These are phyloP conservation scores for Periconia macrospinosa DNA, from an alignment of 2,329 filamentous ascomycete genomes.

Conservation along the genomic window DNA sequence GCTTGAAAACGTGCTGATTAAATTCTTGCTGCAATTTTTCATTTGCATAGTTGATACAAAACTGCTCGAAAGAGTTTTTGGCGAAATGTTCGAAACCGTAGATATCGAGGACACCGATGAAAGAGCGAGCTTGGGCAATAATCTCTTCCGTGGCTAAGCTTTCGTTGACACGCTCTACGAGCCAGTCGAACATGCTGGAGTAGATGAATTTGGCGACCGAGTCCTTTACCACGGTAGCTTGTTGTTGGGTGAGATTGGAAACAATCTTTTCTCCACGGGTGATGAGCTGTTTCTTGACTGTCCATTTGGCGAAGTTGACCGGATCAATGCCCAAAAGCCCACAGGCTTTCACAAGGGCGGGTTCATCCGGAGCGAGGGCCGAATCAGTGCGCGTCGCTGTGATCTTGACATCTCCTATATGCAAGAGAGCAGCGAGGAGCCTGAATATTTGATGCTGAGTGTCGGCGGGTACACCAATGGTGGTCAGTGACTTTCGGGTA, in stretches of 20 bases:
- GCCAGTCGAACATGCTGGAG: constrained; percentile 97
- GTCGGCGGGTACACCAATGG: constrained; percentile 76
- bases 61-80: constrained; percentile 99
- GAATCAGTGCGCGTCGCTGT: constrained; percentile 87
- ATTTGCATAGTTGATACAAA: constrained; percentile 99
- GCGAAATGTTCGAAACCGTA: constrained; percentile 99
- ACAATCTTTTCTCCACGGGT: constrained; percentile 97
- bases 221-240: constrained; percentile 91
- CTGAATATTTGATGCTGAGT: constrained; percentile 87
- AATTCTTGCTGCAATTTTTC: constrained; percentile 99
- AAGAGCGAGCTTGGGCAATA: constrained; percentile 77
- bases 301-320: constrained; percentile 92
- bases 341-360: constrained; percentile 79
- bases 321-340: constrained; percentile 84
- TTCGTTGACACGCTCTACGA: constrained; percentile 94
- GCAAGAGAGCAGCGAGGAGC: constrained; percentile 84
- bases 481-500: constrained; percentile 81
- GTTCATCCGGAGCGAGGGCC: constrained; percentile 76
- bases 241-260: constrained; percentile 90
- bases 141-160: constrained; percentile 90
- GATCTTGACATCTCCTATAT: constrained; percentile 96
- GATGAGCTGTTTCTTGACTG: constrained; percentile 96
- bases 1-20: constrained; percentile 98
- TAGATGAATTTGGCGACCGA: constrained; percentile 99
- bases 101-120: constrained; percentile 98